Percentiles rank a stretch among this genome's conserved stretches.
Conservation (phyloP, 371 early-diverging fungal species). For the Syncephalastrum racemosum region DNA sequence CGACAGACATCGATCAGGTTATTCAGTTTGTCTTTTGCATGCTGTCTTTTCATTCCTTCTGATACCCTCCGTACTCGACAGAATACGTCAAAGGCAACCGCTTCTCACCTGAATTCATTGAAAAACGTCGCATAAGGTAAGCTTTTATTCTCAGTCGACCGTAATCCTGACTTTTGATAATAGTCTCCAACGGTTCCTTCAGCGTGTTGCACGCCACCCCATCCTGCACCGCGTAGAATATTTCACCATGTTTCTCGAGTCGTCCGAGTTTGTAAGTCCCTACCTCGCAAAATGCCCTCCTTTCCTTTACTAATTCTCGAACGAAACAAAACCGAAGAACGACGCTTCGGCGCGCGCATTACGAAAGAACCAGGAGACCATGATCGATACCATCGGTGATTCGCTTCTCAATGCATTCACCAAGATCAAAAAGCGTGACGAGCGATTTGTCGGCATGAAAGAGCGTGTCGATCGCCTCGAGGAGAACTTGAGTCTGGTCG, state of each 20-base stretch:
- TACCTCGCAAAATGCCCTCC: background rate
- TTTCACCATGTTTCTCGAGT: conserved; percentile 80
- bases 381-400: conserved; percentile 87
- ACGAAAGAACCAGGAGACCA: conserved; percentile 63
- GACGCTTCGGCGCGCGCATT: conserved; percentile 50
- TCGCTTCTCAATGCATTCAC: conserved; percentile 86
- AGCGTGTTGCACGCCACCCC: conserved; percentile 89
- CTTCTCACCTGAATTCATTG: conserved; percentile 88
- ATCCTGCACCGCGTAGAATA: conserved; percentile 66
- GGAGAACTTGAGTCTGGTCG: conserved; percentile 78
- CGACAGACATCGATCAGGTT: conserved; percentile 88
- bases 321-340: conserved; percentile 34
- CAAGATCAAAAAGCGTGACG: conserved; percentile 87
- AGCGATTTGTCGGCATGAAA: conserved; percentile 78
- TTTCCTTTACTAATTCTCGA: background rate
- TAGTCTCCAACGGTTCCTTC: conserved; percentile 79
- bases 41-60: background rate
- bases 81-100: conserved; percentile 96
- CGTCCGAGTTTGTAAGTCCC: conserved; percentile 67
- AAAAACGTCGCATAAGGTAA: conserved; percentile 65
- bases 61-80: conserved; percentile 15
- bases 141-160: background rate
- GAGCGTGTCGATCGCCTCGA: conserved; percentile 80
- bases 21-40: conserved; percentile 3
- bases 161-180: background rate